phyloP scores from a whole-genome alignment of 78 protist genomes.

The Dictyostelium brefeldianum region DNA sequence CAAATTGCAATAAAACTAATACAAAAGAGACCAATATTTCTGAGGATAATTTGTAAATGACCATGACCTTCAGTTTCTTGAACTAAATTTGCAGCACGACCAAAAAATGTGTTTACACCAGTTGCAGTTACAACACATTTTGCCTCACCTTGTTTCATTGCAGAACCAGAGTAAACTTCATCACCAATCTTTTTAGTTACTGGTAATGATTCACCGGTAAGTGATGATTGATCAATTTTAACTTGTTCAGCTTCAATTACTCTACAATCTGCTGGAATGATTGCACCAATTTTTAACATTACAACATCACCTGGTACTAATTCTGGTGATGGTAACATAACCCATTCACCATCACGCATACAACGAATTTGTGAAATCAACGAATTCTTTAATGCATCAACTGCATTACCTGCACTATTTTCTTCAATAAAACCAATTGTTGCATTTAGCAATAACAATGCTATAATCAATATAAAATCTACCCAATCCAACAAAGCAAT shows the following conservation, averaged over 20 bases:
- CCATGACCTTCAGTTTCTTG: slow-evolving; percentile 76
- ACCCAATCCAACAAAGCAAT: slow-evolving; percentile 84
- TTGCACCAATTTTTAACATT: slow-evolving; percentile 88
- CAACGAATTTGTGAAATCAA: slow-evolving; percentile 81
- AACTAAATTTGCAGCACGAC: slow-evolving; percentile 90
- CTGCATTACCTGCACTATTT: slow-evolving; percentile 92
- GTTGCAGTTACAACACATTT: slow-evolving; percentile 90
- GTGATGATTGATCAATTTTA: slow-evolving; percentile 89
- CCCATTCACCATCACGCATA: slow-evolving; percentile 86
- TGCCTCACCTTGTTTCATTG: slow-evolving; percentile 92
- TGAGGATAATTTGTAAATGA: slow-evolving; percentile 85
- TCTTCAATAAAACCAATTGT: slow-evolving; percentile 91
- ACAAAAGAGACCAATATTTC: slow-evolving; percentile 87
- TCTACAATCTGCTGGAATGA: slow-evolving; percentile 92
- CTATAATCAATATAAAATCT: slow-evolving; percentile 83
- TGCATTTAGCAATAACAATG: slow-evolving; percentile 87
- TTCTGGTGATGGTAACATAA: slow-evolving; percentile 60
- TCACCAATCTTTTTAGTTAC: slow-evolving; percentile 82
- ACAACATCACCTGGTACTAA: slow-evolving; percentile 95
- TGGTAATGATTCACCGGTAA: slow-evolving; percentile 94
- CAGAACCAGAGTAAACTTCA: slow-evolving; percentile 88
- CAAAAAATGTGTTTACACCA: slow-evolving; percentile 92
- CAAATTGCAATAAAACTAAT: slow-evolving; percentile 78
- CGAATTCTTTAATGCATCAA: slow-evolving; percentile 89
- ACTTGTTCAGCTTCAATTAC: slow-evolving; percentile 62